phyloP scores from a whole-genome alignment of 129 eudicot genomes.

The Saussurea involucrata region DNA sequence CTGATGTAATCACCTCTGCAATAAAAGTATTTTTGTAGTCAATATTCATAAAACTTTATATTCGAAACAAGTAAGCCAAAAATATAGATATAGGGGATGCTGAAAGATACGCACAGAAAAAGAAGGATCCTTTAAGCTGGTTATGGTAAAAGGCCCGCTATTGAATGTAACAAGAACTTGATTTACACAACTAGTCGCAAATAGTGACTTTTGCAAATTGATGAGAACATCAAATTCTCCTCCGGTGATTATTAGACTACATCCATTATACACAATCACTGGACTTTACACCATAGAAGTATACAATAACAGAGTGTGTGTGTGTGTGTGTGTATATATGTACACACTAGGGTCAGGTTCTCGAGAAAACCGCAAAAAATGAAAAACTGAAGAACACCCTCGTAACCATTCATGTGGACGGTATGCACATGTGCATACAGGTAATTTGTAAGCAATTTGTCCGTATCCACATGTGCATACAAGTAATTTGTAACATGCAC shows the following conservation, averaged over 20 bases:
- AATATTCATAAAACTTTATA: background rate
- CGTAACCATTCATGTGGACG: no score
- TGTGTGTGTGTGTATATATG: no score
- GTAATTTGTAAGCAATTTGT: no score
- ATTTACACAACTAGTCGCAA: background rate
- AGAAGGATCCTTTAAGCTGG: background rate
- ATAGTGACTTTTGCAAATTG: background rate
- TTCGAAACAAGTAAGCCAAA: slow-evolving; percentile 8
- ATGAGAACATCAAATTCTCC: background rate
- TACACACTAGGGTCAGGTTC: no score
- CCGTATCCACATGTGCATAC: no score
- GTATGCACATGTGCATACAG: no score
- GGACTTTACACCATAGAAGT: background rate
- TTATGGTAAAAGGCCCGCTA: background rate
- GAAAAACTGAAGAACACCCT: no score
- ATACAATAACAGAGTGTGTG: background rate
- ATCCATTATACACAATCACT: no score
- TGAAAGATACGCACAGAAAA: background rate
- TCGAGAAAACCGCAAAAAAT: no score
- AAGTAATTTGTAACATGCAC: no score
- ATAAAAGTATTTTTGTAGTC: background rate
- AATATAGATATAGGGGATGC: background rate
- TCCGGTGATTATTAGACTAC: background rate
- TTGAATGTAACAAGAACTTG: background rate
- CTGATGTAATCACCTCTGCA: slow-evolving; percentile 98